Conservation (phyloP, 257 asterid species). For the Capsicum chinense region DNA sequence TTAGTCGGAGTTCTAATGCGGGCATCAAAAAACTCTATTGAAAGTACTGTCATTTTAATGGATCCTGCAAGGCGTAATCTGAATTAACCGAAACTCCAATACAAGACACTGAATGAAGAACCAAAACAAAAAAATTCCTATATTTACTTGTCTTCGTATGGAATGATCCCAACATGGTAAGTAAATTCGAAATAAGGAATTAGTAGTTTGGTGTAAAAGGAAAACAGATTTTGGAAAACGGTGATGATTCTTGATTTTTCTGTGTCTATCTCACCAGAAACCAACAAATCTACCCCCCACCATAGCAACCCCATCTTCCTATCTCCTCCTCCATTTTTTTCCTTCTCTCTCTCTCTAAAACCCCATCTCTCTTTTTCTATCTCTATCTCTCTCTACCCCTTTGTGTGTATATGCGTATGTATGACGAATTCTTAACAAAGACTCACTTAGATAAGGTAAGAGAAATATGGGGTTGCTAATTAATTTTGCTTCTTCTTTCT, state of each 20-base stretch:
- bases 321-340: conserved; percentile 28
- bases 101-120: too few relatives aligned
- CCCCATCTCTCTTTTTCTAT: neutral
- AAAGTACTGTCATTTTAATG: too few relatives aligned
- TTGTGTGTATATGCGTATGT: conserved; percentile 9
- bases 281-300: neutral
- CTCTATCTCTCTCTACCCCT: conserved; percentile 20
- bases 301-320: neutral
- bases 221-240: neutral
- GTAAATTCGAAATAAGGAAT: too few relatives aligned
- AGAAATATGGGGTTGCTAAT: conserved; percentile 57
- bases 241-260: conserved; percentile 21
- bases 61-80: too few relatives aligned
- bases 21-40: too few relatives aligned
- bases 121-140: too few relatives aligned
- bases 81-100: too few relatives aligned
- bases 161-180: too few relatives aligned
- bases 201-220: too few relatives aligned
- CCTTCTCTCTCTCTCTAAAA: conserved; percentile 26
- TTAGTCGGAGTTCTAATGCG: too few relatives aligned
- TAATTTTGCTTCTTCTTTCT: neutral
- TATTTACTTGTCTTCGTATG: too few relatives aligned
- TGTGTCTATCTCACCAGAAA: conserved; percentile 37
- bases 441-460: conserved; percentile 23
- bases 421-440: conserved; percentile 10